Percentiles rank a stretch among this genome's conserved stretches.
These are phyloP conservation scores for Hemisphaericaspora xylofermentans DNA, from an alignment of 1,139 yeast species.

Conservation along the genomic window DNA sequence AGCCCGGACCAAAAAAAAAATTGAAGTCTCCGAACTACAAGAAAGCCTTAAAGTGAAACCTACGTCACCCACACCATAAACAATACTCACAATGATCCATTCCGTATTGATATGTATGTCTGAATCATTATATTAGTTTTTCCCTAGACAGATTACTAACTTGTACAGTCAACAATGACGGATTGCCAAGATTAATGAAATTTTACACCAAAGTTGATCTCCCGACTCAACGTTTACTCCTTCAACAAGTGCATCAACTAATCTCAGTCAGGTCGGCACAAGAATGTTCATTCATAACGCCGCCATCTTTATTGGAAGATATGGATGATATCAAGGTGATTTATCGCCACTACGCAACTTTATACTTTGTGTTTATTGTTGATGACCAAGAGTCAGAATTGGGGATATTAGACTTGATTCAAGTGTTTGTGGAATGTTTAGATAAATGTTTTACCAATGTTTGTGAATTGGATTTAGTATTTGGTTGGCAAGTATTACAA, in stretches of 20 bases:
- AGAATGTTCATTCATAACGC: slow-evolving; percentile 79
- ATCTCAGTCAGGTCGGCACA: slow-evolving; percentile 66
- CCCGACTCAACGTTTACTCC: slow-evolving; percentile 67
- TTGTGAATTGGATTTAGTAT: slow-evolving; percentile 91
- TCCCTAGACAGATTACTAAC: slow-evolving; percentile 7
- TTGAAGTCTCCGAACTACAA: too few species aligned
- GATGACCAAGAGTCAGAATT: slow-evolving; percentile 95
- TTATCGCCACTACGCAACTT: slow-evolving; percentile 90
- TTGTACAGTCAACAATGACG: slow-evolving; percentile 76
- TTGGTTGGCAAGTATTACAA: slow-evolving; percentile 96
- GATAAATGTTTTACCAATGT: slow-evolving; percentile 93
- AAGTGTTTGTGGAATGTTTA: slow-evolving; percentile 92
- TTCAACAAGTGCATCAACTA: slow-evolving; percentile 73
- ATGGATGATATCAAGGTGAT: slow-evolving; percentile 83
- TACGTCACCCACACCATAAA: too few species aligned
- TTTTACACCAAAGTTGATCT: slow-evolving; percentile 90
- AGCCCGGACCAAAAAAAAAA: too few species aligned
- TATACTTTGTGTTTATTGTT: slow-evolving; percentile 90
- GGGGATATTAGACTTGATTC: slow-evolving; percentile 90
- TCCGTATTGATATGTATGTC: slow-evolving; percentile 82
- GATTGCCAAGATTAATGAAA: slow-evolving; percentile 87
- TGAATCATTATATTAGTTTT: neutral
- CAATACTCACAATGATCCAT: slow-evolving; percentile 65
- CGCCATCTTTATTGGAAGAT: slow-evolving; percentile 73
- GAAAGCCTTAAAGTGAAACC: too few species aligned